Conservation (phyloP, 768 basidiomycete species). For the Kwoniella bestiolae region DNA sequence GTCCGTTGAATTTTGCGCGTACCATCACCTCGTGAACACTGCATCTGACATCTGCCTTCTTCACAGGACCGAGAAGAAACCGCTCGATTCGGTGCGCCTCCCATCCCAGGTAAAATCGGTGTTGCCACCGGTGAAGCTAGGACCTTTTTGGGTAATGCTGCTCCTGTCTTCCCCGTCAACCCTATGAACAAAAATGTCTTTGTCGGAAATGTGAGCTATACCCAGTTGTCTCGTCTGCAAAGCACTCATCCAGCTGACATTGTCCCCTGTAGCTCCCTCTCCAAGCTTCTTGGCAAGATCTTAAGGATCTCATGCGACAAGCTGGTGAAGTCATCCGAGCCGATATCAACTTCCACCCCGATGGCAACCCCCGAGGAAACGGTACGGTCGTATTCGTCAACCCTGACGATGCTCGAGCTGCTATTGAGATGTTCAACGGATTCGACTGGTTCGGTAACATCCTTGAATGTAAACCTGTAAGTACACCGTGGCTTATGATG, state of each 20-base stretch:
- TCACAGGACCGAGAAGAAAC: slow-evolving; percentile 91
- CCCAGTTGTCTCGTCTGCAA: background rate
- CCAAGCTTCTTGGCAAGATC: slow-evolving; percentile 98
- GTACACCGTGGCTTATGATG: slow-evolving; percentile 25
- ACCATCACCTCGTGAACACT: no score
- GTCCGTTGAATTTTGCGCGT: slow-evolving; percentile 62
- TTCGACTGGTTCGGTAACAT: slow-evolving; percentile 96
- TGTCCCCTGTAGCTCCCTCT: slow-evolving; percentile 73
- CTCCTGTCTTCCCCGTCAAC: slow-evolving; percentile 20
- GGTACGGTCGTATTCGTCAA: slow-evolving; percentile 97
- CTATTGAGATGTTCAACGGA: slow-evolving; percentile 92
- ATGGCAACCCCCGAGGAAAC: slow-evolving; percentile 92
- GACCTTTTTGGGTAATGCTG: slow-evolving; percentile 36
- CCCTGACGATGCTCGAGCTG: slow-evolving; percentile 84
- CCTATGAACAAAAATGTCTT: slow-evolving; percentile 72
- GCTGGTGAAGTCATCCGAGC: slow-evolving; percentile 94
- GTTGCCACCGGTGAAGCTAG: slow-evolving; percentile 80
- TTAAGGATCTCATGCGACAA: slow-evolving; percentile 94
- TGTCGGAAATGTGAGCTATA: slow-evolving; percentile 77
- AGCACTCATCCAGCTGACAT: background rate
- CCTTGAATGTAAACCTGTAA: slow-evolving; percentile 92
- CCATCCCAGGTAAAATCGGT: slow-evolving; percentile 93
- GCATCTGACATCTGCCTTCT: background rate
- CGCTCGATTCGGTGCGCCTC: slow-evolving; percentile 91
- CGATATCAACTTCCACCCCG: slow-evolving; percentile 84